Evolutionary conservation across 177 flowering plant species (phyloP), one percentile per base, ranked within the genome.

Genomic region (Vitis hybrid): DNA sequence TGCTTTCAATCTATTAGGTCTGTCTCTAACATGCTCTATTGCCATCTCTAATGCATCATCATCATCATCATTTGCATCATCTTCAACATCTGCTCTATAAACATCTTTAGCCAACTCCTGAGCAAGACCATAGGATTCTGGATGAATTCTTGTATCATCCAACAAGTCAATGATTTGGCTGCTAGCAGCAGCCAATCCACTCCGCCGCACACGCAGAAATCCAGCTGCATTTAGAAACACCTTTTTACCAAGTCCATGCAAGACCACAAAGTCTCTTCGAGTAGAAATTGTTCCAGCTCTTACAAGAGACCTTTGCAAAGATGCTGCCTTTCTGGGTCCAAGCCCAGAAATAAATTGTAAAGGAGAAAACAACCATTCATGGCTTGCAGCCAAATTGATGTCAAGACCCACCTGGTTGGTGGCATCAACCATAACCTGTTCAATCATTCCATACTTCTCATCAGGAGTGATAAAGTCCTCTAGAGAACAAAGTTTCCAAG

Each of bases 101-200:
- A 89, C 82, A 76, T 86, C 94, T 80, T 87, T 93, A 6, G 97
- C 99, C 81, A 95, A 73, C 59, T 86, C 88, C 71, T 89, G 92
- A 2, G 99, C 99, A 58, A 93, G 85, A 39, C 73, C 84, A 76
- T 95, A 95, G 3, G 98, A 93, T 79, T 95, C 98, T 13, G 99
- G 99, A 79, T 95, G 98, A 66, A 93, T 92, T 74, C 99, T 81
- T 10, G 99, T 91, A 76, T 93, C 99, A 85, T 95, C 99, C 75
- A 95, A 73, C 72, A 95, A 76, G 80, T 95, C 97, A 69, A 95
- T 82, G 64, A 79, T 80, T 51, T 91, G 93, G 79, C 83, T 85
- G 76, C 93, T 87, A 71, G 76, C 85, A 59, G 95, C 84, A 62
- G 97, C 97, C 75, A 85, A 74, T 50, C 99, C 99, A 82, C 88